Evolutionary conservation across 2,329 filamentous ascomycete genomes (phyloP), one percentile per base, ranked within the genome.

Genomic region (Fusarium verticillioides): DNA sequence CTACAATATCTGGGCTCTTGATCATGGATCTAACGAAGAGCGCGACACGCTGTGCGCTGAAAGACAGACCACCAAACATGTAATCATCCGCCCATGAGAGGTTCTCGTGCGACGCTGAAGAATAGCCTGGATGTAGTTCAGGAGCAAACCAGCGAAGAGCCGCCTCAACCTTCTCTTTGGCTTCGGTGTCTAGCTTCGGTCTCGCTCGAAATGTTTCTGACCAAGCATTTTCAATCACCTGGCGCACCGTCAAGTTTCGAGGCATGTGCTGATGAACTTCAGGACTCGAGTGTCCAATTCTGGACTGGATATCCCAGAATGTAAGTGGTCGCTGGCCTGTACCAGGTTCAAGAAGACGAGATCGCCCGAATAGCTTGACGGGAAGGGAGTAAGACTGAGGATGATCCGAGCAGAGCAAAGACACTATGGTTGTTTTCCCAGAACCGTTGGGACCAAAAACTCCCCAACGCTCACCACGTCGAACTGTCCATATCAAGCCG

Each of bases 221-320:
- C 92, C 94, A 98, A 1, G 96, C 95, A 56, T 92, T 96, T 79
- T 96, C 94, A 1, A 99, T 81, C 1, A 94, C 89, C 56, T 92
- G 87, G 4, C 94, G 89, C 15, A 97, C 84, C 0, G 91, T 92
- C 52, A 97, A 85, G 40, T 88, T 86, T 54, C 92, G 91, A 2
- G 96, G 96, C 84, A 98, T 98, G 81, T 97, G 95, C 59, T 94
- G 92, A 78, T 98, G 95, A 9, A 98, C 93, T 80, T 98, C 96
- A 0, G 96, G 96, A 69, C 94, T 97, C 0, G 95, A 96, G 81
- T 98, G 95, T 16, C 96, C 96, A 73, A 99, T 94, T 30, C 94
- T 91, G 1, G 91, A 87, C 81, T 98, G 96, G 12, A 99, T 90
- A 71, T 98, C 95, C 86, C 97, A 98, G 66, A 98, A 93, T 0